Conservation (phyloP, 441 rosid species). For the California macrophylla region DNA sequence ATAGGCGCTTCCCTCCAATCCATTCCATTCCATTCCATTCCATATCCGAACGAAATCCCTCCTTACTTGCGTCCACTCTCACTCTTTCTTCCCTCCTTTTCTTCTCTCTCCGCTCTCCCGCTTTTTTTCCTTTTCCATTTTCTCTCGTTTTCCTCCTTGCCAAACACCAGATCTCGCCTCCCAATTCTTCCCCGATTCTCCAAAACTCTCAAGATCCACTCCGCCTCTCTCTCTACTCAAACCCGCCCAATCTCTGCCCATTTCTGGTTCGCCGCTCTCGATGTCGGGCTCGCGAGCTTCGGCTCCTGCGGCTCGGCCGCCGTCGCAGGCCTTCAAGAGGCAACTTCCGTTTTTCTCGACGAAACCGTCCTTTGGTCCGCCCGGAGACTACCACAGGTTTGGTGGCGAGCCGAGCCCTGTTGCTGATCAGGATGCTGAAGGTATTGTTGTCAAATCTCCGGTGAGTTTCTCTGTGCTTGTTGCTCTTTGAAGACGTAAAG, state of each 20-base stretch:
- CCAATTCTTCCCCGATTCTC: neutral
- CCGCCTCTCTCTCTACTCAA: neutral
- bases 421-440: conserved; percentile 43
- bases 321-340: conserved; percentile 25
- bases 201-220: conserved; percentile 6
- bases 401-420: conserved; percentile 29
- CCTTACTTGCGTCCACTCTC: neutral
- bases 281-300: conserved; percentile 46
- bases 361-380: conserved; percentile 53
- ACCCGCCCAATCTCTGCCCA: conserved; percentile 8
- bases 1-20: neutral
- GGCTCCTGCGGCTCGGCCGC: conserved; percentile 20
- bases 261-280: conserved; percentile 7
- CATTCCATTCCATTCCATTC: conserved; percentile 71
- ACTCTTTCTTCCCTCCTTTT: conserved; percentile 44
- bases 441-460: conserved; percentile 45
- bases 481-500: too few relatives aligned
- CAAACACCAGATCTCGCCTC: conserved; percentile 35
- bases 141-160: conserved; percentile 10
- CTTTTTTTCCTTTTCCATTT: conserved; percentile 31
- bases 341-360: conserved; percentile 47
- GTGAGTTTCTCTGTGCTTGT: conserved; percentile 30
- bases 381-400: conserved; percentile 70
- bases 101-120: conserved; percentile 36
- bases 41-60: conserved; percentile 75